Evolutionary conservation across 192 early-diverging fungal genomes (phyloP).

Genomic region (Linderina pennispora): DNA sequence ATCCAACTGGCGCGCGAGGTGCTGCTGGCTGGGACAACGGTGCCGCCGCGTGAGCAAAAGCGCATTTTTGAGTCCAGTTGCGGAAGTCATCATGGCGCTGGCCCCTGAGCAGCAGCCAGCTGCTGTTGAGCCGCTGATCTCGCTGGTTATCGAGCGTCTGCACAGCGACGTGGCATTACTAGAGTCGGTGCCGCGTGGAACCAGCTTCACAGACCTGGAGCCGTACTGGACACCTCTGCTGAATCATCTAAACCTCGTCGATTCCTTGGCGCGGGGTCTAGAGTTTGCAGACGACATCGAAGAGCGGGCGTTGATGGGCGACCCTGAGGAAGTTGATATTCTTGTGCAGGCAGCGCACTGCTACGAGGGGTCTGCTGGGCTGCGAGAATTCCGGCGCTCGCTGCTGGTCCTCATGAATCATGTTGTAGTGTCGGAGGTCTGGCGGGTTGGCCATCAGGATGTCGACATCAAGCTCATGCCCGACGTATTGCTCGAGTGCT

Average conservation of each 20-base stretch:
- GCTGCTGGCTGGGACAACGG: conserved; percentile 14
- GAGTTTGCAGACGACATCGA: conserved; percentile 40
- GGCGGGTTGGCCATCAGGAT: conserved; percentile 4
- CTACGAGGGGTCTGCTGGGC: conserved; percentile 15
- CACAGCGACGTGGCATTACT: conserved; percentile 4
- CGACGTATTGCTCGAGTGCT: conserved; percentile 21
- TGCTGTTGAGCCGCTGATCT: conserved; percentile 14
- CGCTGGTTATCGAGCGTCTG: conserved; percentile 8
- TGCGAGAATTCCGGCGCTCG: conserved; percentile 12
- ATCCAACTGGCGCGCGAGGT: conserved; percentile 56
- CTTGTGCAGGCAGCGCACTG: conserved; percentile 21
- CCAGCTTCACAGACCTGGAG: conserved; percentile 5
- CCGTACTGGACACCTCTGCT: conserved; percentile 12
- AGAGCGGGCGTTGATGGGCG: conserved; percentile 32
- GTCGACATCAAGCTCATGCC: conserved; percentile 9
- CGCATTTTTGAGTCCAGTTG: conserved; percentile 40
- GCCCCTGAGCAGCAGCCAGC: conserved; percentile 12
- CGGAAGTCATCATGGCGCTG: conserved; percentile 28
- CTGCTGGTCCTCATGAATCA: conserved; percentile 10
- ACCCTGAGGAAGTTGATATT: conserved; percentile 5
- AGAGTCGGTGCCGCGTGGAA: conserved; percentile 4
- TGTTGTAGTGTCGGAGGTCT: conserved; percentile 5
- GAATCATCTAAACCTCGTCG: conserved; percentile 18
- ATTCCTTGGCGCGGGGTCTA: conserved; percentile 32
- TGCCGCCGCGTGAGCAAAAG: conserved; percentile 42